Conservation (phyloP, 768 basidiomycete species). For the Leccinum imitatum region DNA sequence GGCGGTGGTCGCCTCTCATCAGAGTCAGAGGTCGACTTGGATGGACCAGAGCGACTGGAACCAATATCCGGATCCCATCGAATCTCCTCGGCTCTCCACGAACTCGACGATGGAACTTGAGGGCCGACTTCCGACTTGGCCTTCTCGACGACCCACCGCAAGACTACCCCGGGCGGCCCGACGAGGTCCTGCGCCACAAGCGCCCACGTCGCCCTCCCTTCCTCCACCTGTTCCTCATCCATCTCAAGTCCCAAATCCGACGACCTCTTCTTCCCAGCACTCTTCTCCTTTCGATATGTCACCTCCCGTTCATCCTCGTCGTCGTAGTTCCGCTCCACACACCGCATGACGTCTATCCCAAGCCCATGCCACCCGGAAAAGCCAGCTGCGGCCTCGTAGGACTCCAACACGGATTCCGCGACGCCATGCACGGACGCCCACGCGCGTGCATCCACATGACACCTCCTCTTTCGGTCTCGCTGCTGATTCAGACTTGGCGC, state of each 20-base stretch:
- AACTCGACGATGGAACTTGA: not conserved
- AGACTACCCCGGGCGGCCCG: constrained; percentile 17
- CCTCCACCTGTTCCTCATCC: constrained; percentile 26
- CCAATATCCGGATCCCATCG: constrained; percentile 19
- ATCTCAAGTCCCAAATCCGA: constrained; percentile 13
- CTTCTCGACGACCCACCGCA: constrained; percentile 6
- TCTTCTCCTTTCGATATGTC: not conserved
- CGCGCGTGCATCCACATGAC: not conserved
- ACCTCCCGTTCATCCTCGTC: not conserved
- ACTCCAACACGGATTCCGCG: constrained; percentile 18
- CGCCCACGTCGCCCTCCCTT: constrained; percentile 23
- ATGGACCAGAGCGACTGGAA: not conserved
- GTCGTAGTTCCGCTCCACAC: not conserved
- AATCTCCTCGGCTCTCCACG: not conserved
- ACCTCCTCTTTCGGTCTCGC: not conserved
- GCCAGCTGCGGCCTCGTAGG: constrained; percentile 30
- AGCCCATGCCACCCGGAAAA: constrained; percentile 32
- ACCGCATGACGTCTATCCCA: constrained; percentile 12
- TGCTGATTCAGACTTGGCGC: not conserved
- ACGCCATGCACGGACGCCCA: constrained; percentile 5
- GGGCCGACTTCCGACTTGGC: not conserved
- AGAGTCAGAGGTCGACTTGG: not conserved
- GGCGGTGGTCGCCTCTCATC: constrained; percentile 2
- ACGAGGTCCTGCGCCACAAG: constrained; percentile 21
- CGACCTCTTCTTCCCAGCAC: not conserved